phyloP scores from a whole-genome alignment of 345 rosid genomes.

The Salix brachista region DNA sequence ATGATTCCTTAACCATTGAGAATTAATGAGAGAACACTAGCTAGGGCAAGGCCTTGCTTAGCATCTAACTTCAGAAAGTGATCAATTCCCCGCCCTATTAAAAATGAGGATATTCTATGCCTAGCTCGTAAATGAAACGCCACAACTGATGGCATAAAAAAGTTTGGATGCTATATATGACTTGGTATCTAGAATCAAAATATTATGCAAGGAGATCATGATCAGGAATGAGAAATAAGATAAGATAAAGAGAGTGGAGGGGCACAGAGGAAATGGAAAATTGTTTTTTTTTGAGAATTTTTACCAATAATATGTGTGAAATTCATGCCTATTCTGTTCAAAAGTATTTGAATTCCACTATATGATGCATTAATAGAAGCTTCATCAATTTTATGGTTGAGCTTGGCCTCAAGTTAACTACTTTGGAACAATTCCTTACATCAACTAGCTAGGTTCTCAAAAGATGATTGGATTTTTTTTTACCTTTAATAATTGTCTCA shows the following conservation, averaged over 20 bases:
- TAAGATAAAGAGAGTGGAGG: not conserved
- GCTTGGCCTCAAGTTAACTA: no score
- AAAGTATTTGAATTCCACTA: no score
- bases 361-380: no score
- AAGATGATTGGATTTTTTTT: no score
- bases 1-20: no score
- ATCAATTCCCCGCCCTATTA: not conserved
- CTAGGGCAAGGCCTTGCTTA: conserved; percentile 8
- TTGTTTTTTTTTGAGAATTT: no score
- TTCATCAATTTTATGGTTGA: no score
- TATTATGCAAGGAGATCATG: not conserved
- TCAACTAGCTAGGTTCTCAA: no score
- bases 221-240: conserved; percentile 2
- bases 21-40: not conserved
- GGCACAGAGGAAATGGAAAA: not conserved
- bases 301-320: no score
- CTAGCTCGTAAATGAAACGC: conserved; percentile 36
- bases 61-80: conserved; percentile 21
- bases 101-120: conserved; percentile 20
- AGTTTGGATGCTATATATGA: not conserved
- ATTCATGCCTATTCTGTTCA: no score
- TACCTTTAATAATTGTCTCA: no score
- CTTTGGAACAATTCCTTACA: no score
- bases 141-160: conserved; percentile 12
- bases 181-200: not conserved